phyloP scores from a whole-genome alignment of 176 grass and related monocot species.

The Oryza officinalis region DNA sequence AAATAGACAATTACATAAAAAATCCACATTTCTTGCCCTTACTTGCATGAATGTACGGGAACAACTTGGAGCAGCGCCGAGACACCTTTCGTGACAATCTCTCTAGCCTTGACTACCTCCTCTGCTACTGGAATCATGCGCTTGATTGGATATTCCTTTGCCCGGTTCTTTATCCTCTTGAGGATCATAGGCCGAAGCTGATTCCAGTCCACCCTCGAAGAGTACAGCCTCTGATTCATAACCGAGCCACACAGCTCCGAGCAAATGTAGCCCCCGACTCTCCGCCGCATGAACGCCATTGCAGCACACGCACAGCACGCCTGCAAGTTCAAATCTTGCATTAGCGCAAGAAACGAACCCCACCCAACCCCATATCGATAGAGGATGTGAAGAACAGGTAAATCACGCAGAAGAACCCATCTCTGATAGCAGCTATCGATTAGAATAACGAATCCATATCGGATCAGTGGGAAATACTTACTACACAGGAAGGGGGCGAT shows the following conservation, averaged over 20 bases:
- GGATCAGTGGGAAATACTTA: not conserved
- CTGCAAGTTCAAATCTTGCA: constrained; percentile 9
- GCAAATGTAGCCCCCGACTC: constrained; percentile 22
- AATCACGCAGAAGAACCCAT: not conserved
- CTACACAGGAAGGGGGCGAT: not conserved
- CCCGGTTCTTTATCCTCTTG: constrained; percentile 67
- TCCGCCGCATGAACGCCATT: constrained; percentile 46
- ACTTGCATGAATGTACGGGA: constrained; percentile 84
- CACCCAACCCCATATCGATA: not conserved
- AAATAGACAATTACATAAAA: not conserved
- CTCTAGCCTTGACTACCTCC: constrained; percentile 65
- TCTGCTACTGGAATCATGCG: constrained; percentile 76
- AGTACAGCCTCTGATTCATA: constrained; percentile 52
- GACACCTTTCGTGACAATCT: constrained; percentile 58
- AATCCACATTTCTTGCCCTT: constrained; percentile 21
- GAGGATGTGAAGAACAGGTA: not conserved
- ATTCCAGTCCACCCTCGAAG: constrained; percentile 75
- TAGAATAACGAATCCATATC: not conserved
- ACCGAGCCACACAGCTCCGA: constrained; percentile 34
- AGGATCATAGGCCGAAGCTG: constrained; percentile 87
- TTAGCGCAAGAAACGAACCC: not conserved
- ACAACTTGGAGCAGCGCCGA: constrained; percentile 57
- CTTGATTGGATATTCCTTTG: constrained; percentile 73
- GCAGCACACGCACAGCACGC: constrained; percentile 6
- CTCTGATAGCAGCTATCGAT: not conserved